Base-by-base conservation (phyloP, 2,329 filamentous ascomycete species). In the Epichloe gansuensis region DNA sequence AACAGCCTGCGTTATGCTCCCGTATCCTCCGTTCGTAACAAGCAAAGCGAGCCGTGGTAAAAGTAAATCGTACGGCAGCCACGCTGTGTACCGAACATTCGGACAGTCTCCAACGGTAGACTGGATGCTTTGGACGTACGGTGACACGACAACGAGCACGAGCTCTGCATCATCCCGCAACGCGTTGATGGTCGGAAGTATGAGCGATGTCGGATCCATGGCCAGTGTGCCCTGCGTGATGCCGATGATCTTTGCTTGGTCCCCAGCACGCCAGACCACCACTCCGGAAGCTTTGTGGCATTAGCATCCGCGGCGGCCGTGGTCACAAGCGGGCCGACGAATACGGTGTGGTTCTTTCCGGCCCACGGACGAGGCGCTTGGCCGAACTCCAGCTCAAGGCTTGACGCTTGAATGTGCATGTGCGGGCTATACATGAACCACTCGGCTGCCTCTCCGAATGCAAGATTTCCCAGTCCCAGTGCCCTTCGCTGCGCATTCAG, bases 181-280 rank as follows among this genome's bases (percentile, higher is more conserved):
- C 1, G 68, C 68, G 15, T 62, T 49, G n/a, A 71, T 63, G 5
- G 67, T 57, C 0, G 68, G 68, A n/a, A 70, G 59, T 51, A 71
- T 68, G 44, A 71, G 59, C 0, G 64, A 67, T 0, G 60, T 62
- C 3, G 67, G 67, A 21, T 71, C 59, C 61, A 65, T 67, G 38
- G 66, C 65, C 21, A 70, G 52, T 0, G 68, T 70, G 4, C 68
- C 68, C 48, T 71, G 68, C 1, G 68, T 71, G 21, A 71, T 63
- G 21, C 64, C 68, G 4, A 71, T 56, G 8, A 70, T 62, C 4
- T 57, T 2, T 52, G 54, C 8, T 68, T 61, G 0, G 54, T 53
- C 5, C 61, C 49, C 0, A 37, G 11, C 38, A 68, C 57, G 5
- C 62, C 60, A 15, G 61, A 53, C 68, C 68, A 69, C 60, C 66